Conservation (phyloP, 2,329 filamentous ascomycete genomes). For the Hansfordia pulvinata region DNA sequence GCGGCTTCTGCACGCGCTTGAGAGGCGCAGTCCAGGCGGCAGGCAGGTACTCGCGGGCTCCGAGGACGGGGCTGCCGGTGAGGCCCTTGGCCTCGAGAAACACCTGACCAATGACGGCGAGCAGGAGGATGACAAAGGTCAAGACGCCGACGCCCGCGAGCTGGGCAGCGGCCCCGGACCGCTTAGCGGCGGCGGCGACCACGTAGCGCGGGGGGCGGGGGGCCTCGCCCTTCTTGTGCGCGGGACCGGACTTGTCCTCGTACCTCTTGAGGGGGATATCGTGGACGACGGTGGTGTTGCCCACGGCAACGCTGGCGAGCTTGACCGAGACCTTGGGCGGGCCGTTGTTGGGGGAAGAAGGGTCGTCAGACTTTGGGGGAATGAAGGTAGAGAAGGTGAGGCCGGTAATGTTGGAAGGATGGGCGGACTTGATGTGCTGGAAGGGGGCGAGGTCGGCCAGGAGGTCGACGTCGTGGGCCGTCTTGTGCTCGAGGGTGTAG, state of each 20-base stretch:
- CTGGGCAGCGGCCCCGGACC: conserved; percentile 34
- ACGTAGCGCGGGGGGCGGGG: conserved; percentile 54
- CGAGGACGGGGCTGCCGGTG: conserved; percentile 40
- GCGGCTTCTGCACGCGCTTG: conserved; percentile 8
- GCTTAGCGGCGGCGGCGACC: conserved; percentile 43
- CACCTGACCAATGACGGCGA: conserved; percentile 49
- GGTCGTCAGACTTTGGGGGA: conserved; percentile 35
- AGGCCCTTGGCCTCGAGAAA: conserved; percentile 50
- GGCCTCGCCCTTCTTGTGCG: conserved; percentile 19
- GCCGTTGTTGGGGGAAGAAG: too few species aligned
- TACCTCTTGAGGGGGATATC: conserved; percentile 53
- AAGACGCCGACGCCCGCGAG: conserved; percentile 40
- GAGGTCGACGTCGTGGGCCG: conserved; percentile 29
- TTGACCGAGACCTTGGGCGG: conserved; percentile 49
- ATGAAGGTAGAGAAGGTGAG: conserved; percentile 44
- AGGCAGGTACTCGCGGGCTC: conserved; percentile 42
- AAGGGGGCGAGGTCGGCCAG: conserved; percentile 38
- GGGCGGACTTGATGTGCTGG: conserved; percentile 36
- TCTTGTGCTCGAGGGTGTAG: conserved; percentile 60
- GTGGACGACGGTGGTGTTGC: conserved; percentile 68
- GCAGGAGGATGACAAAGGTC: conserved; percentile 41
- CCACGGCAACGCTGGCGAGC: conserved; percentile 69
- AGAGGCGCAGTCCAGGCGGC: conserved; percentile 14
- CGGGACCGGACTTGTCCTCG: conserved; percentile 18
- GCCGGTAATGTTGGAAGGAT: conserved; percentile 44